Evolutionary conservation across 1,139 yeast species (phyloP).

Genomic region (Saccharomycopsis hybrid): DNA sequence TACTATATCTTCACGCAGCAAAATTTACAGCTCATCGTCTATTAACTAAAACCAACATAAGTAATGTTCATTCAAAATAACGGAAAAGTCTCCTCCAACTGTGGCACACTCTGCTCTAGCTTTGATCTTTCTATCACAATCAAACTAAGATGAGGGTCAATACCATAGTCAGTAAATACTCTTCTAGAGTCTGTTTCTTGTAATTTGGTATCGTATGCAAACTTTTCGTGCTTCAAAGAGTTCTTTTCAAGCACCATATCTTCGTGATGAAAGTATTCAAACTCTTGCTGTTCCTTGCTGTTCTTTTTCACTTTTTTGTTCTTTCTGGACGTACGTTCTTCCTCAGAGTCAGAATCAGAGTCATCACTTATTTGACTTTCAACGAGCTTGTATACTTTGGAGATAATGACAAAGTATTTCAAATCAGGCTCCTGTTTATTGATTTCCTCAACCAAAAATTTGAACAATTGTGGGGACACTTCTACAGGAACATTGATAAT

Average conservation of each 20-base stretch:
- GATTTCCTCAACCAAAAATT: constrained; percentile 72
- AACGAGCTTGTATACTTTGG: constrained; percentile 42
- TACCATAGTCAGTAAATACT: constrained; percentile 54
- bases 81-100: constrained; percentile 51
- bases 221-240: constrained; percentile 33
- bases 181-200: constrained; percentile 68
- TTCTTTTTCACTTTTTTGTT: constrained; percentile 20
- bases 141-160: constrained; percentile 64
- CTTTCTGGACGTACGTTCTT: constrained; percentile 22
- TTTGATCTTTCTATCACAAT: constrained; percentile 48
- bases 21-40: no score
- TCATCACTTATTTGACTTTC: constrained; percentile 36
- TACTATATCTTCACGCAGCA: no score
- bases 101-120: constrained; percentile 45
- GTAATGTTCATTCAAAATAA: constrained; percentile 1
- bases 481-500: constrained; percentile 97
- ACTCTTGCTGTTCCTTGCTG: constrained; percentile 29
- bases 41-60: no score
- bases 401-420: constrained; percentile 41
- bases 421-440: constrained; percentile 41
- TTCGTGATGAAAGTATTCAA: constrained; percentile 71
- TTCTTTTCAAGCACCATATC: constrained; percentile 58
- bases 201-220: constrained; percentile 26
- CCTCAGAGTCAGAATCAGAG: constrained; percentile 24
- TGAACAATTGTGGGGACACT: constrained; percentile 89